Conservation (phyloP, 73 alveolate genomes). For the Paramecium biaurelia region DNA sequence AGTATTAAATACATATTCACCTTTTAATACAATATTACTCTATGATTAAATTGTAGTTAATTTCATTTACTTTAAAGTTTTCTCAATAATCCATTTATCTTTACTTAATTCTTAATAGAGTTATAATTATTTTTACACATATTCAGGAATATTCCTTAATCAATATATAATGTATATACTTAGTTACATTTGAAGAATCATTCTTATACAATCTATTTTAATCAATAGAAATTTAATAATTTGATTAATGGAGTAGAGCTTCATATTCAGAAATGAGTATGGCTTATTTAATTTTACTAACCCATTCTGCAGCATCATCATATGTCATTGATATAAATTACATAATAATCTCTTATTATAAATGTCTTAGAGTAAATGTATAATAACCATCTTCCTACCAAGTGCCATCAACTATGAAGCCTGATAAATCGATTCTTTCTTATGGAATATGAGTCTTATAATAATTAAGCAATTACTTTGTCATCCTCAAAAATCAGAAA, state of each 20-base stretch:
- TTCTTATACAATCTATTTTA: background rate
- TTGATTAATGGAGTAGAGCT: background rate
- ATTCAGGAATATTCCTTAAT: background rate
- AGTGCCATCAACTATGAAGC: constrained; percentile 44
- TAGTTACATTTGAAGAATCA: background rate
- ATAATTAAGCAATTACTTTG: background rate
- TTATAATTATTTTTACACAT: background rate
- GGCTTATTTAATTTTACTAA: constrained; percentile 26
- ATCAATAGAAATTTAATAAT: background rate
- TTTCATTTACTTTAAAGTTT: background rate
- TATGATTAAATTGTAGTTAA: background rate
- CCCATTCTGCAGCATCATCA: constrained; percentile 51
- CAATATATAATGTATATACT: background rate
- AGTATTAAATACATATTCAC: constrained; percentile 1
- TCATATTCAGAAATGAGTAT: constrained; percentile 26
- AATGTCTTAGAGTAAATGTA: background rate
- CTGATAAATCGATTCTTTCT: constrained; percentile 25
- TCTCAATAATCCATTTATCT: constrained; percentile 43
- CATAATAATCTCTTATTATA: background rate
- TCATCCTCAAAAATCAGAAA: constrained; percentile 46
- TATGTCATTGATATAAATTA: background rate
- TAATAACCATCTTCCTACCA: constrained; percentile 45
- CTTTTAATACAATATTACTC: background rate
- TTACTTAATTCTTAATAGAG: background rate
- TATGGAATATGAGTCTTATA: constrained; percentile 13